Conservation (phyloP, 768 basidiomycete species). For the Lactarius pseudohatsudake region DNA sequence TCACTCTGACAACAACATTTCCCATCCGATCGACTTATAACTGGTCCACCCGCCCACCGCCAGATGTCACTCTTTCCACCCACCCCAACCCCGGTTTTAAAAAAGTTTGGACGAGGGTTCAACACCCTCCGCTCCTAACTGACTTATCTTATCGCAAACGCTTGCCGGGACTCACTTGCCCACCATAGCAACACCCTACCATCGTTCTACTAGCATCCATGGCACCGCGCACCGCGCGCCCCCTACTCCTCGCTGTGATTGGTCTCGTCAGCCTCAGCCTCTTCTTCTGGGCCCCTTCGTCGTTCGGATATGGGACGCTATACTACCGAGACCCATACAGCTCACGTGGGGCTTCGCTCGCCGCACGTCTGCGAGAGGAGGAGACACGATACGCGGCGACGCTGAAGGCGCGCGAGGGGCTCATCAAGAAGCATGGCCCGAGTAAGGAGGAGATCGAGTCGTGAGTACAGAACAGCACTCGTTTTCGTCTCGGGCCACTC, state of each 20-base stretch:
- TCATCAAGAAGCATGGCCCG: slow-evolving; percentile 16
- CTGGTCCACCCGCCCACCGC: neutral
- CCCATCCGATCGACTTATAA: neutral
- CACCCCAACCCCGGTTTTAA: neutral
- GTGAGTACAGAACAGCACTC: slow-evolving; percentile 5
- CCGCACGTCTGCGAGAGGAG: neutral
- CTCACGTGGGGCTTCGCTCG: neutral
- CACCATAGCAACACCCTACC: neutral
- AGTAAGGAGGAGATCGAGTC: slow-evolving; percentile 5
- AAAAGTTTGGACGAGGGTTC: neutral
- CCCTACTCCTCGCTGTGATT: neutral
- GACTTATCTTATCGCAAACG: neutral
- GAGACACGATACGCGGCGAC: slow-evolving; percentile 9
- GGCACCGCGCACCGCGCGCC: slow-evolving; percentile 14
- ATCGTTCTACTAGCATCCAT: neutral
- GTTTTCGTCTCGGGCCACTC: neutral
- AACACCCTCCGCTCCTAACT: neutral
- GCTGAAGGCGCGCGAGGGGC: neutral
- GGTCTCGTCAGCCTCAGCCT: neutral
- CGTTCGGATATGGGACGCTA: neutral
- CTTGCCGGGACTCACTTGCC: neutral
- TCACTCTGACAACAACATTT: too few species aligned
- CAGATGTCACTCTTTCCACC: neutral
- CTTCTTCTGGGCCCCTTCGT: slow-evolving; percentile 11
- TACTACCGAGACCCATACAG: slow-evolving; percentile 8